These are phyloP conservation scores for Sclerotinia borealis DNA, from an alignment of 2,329 filamentous ascomycete species.

Conservation along the genomic window DNA sequence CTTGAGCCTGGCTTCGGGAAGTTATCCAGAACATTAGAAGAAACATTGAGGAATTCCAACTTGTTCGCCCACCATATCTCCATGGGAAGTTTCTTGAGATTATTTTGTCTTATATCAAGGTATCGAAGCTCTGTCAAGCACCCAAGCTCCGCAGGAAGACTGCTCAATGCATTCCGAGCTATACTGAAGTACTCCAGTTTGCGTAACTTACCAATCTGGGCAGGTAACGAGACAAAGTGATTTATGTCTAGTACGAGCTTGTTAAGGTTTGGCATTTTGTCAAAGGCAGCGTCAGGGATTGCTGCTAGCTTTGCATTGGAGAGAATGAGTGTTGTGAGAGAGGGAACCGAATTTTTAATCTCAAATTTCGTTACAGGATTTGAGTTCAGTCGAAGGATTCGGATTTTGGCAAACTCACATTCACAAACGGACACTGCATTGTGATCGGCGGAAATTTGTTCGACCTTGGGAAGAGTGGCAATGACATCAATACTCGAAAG, in stretches of 20 bases:
- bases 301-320: slow-evolving; percentile 87
- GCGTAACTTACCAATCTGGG: slow-evolving; percentile 75
- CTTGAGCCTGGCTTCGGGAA: slow-evolving; percentile 84
- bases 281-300: slow-evolving; percentile 79
- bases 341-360: slow-evolving; percentile 68
- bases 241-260: slow-evolving; percentile 90
- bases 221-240: slow-evolving; percentile 85
- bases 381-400: slow-evolving; percentile 82
- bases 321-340: slow-evolving; percentile 79
- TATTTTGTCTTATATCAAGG: slow-evolving; percentile 88
- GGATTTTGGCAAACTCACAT: slow-evolving; percentile 78
- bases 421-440: slow-evolving; percentile 88
- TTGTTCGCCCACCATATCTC: slow-evolving; percentile 96
- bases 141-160: slow-evolving; percentile 81
- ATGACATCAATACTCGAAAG: slow-evolving; percentile 86
- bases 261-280: slow-evolving; percentile 79
- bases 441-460: slow-evolving; percentile 85
- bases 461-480: slow-evolving; percentile 75
- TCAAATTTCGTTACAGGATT: slow-evolving; percentile 95
- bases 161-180: slow-evolving; percentile 72
- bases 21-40: slow-evolving; percentile 83
- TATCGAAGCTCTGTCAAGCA: slow-evolving; percentile 78
- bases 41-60: slow-evolving; percentile 87
- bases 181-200: slow-evolving; percentile 90
- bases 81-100: slow-evolving; percentile 77